Percentiles rank a stretch among this genome's conserved stretches.
Conservation (phyloP, 2,329 filamentous ascomycete genomes). For the Fusarium musae region DNA sequence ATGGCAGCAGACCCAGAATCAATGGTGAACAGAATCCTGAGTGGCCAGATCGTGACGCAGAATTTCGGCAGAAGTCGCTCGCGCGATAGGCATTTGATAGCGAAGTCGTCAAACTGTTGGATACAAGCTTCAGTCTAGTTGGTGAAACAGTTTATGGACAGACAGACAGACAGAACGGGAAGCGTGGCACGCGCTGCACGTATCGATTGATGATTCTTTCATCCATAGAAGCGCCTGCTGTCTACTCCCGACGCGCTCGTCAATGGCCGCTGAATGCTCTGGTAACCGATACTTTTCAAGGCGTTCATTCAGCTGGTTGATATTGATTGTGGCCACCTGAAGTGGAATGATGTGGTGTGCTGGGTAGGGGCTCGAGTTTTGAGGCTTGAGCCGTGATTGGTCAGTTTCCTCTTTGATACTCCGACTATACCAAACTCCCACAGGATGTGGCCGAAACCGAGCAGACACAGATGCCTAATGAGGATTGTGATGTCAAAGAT, state of each 20-base stretch:
- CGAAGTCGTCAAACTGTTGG: background rate
- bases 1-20: constrained; percentile 25
- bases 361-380: constrained; percentile 4
- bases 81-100: constrained; percentile 4
- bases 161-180: background rate
- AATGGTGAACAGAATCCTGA: constrained; percentile 17
- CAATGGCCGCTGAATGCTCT: constrained; percentile 14
- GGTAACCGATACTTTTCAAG: background rate
- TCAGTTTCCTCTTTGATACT: background rate
- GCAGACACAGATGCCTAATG: constrained; percentile 11
- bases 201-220: background rate
- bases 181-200: constrained; percentile 2
- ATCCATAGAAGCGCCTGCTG: background rate
- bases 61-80: constrained; percentile 31
- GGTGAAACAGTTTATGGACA: constrained; percentile 23
- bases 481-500: constrained; percentile 14
- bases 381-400: constrained; percentile 23
- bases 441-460: constrained; percentile 20
- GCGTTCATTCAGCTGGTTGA: constrained; percentile 17
- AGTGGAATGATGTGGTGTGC: constrained; percentile 30
- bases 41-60: constrained; percentile 44
- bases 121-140: background rate
- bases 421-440: background rate
- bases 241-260: background rate
- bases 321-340: background rate